Percentiles rank a stretch among this genome's conserved stretches.
Evolutionary conservation across 1,284 basidiomycete species (phyloP).

Genomic region (Ganoderma lingzhi): DNA sequence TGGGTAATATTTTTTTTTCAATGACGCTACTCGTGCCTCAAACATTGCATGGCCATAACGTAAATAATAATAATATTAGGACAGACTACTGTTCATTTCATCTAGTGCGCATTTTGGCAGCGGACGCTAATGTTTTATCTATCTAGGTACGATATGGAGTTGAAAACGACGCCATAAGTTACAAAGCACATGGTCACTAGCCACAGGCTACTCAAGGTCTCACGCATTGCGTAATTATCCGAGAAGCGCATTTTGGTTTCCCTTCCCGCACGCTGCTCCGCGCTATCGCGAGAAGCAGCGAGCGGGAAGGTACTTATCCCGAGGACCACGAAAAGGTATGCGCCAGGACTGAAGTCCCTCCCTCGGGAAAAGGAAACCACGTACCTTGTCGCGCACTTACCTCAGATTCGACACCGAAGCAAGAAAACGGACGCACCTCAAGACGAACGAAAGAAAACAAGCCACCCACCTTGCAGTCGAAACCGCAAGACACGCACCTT

Average conservation of each 20-base stretch:
- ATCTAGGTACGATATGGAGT: neutral
- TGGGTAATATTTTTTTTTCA: neutral
- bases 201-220: neutral
- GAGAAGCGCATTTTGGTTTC: conserved; percentile 11
- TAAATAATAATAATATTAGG: neutral
- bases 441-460: neutral
- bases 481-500: neutral
- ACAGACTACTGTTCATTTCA: neutral
- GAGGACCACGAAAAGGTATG: conserved; percentile 9
- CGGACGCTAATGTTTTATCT: neutral
- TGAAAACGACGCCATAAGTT: neutral
- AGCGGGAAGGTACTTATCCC: conserved; percentile 5
- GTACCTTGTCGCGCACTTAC: neutral
- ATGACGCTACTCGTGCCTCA: neutral
- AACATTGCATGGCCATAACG: neutral
- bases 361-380: neutral
- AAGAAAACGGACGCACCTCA: neutral
- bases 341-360: conserved; percentile 7
- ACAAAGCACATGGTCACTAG: no score
- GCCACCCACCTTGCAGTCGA: neutral
- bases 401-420: neutral
- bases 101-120: neutral
- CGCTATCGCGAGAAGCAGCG: neutral
- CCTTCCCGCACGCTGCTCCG: neutral
- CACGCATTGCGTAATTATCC: neutral